Conservation (phyloP, 495 filamentous ascomycete species). For the Sordaria brevicollis region DNA sequence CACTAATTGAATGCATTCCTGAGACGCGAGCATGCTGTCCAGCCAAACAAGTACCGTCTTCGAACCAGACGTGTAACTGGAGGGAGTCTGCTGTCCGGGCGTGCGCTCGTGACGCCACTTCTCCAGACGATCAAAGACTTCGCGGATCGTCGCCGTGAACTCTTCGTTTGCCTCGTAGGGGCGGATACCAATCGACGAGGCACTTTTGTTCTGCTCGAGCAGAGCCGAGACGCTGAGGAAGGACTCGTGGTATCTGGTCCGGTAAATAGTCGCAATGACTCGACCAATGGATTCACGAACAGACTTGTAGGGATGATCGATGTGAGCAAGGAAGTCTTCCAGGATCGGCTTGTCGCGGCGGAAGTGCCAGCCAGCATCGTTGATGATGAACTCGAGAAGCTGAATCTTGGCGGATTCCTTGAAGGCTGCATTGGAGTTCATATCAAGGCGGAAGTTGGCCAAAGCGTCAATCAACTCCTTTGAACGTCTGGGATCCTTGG, state of each 20-base stretch:
- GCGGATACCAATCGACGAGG: conserved; percentile 74
- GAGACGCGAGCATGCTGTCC: conserved; percentile 78
- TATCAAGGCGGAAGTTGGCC: conserved; percentile 78
- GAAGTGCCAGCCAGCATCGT: conserved; percentile 92
- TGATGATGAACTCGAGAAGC: conserved; percentile 77
- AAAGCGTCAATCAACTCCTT: conserved; percentile 83
- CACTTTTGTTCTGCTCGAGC: conserved; percentile 63
- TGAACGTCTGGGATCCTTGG: conserved; percentile 73
- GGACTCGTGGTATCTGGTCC: conserved; percentile 86
- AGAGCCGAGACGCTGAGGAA: conserved; percentile 67
- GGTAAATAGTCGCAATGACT: conserved; percentile 75
- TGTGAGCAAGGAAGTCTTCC: conserved; percentile 76
- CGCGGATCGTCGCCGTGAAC: conserved; percentile 58
- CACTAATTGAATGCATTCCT: conserved; percentile 85
- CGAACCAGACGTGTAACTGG: conserved; percentile 87
- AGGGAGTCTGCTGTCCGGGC: conserved; percentile 85
- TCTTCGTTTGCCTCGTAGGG: conserved; percentile 72
- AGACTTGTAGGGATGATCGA: conserved; percentile 96
- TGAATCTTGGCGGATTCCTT: conserved; percentile 97
- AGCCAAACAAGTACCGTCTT: conserved; percentile 96
- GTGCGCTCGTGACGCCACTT: conserved; percentile 75
- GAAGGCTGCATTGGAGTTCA: conserved; percentile 93
- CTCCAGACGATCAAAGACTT: conserved; percentile 74
- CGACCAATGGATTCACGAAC: conserved; percentile 92
- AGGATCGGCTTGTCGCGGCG: conserved; percentile 81